Evolutionary conservation across 495 filamentous ascomycete genomes (phyloP), one percentile per base, ranked within the genome.

Genomic region (Neurospora sp.): DNA sequence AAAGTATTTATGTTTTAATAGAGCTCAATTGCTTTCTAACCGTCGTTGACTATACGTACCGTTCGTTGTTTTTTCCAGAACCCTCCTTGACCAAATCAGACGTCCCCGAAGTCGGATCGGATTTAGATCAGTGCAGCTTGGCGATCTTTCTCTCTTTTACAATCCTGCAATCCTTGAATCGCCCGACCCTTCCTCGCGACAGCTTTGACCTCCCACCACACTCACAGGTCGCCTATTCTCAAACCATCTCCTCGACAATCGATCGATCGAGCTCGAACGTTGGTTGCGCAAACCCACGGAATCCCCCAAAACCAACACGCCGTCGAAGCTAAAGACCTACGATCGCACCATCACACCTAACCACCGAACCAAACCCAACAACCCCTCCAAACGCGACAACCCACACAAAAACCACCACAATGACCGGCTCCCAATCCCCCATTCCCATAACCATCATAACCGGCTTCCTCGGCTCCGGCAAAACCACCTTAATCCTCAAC

Each of bases 371-470:
- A 14, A 40, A 39, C 39, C 39, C 11, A 39, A 39, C 39, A 39
- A 39, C 39, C 14, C 5, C 12, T 35, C 14, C 40, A 41, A 41
- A 41, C 46, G 20, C 46, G 20, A 61, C 53, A 14, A 61, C 12
- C 22, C 22, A 12, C 61, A 53, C 40, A 38, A 42, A 22, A 69
- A n/a, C 41, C 11, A 11, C 40, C 27, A 42, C 11, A 31, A 39
- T 39, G 40, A 20, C 18, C 39, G 38, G 35, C 41, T 74, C 74
- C 41, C 88, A 89, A 87, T 72, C 88, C 6, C 90, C 92, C 31
- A 94, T 93, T 75, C 94, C 95, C 41, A 90, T 98, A 79, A 98
- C 95, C 68, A 96, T 98, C 77, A 81, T 99, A 38, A 99, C 96
- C 4, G 96, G 96, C 76, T 99, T 97, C 82, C 87, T 98, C 0